Evolutionary conservation across 2,329 filamentous ascomycete species (phyloP).

Genomic region (Epichloe amarillans): DNA sequence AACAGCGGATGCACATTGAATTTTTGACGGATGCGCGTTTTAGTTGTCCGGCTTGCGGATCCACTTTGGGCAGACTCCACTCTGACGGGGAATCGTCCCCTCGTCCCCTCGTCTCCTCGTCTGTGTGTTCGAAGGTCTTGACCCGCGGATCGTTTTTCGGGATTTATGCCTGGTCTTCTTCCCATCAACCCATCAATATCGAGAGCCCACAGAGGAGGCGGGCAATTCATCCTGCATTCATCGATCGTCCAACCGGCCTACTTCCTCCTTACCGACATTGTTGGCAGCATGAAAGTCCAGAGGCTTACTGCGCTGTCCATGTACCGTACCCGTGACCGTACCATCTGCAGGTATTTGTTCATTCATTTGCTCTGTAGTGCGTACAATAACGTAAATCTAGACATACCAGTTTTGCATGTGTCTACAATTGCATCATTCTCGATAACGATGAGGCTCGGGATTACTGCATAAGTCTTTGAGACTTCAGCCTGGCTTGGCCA

Average conservation of each 20-base stretch:
- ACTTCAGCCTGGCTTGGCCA: background rate
- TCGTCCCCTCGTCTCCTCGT: too few species aligned
- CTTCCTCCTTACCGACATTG: background rate
- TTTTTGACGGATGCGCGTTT: too few species aligned
- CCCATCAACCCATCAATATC: background rate
- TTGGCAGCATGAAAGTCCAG: background rate
- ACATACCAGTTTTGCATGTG: background rate
- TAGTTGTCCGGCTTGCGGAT: background rate
- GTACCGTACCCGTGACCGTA: background rate
- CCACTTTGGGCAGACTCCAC: conserved; percentile 3
- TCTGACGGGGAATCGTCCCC: background rate
- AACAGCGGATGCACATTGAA: too few species aligned
- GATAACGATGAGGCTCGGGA: background rate
- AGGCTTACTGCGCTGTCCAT: background rate
- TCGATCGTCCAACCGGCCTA: conserved; percentile 1
- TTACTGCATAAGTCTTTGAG: background rate
- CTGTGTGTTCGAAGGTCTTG: too few species aligned
- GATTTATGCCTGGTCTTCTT: background rate
- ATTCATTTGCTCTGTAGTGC: too few species aligned
- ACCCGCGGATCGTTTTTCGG: too few species aligned
- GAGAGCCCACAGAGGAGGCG: background rate
- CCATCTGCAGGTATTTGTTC: background rate
- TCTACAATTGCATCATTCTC: too few species aligned
- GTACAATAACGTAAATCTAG: background rate
- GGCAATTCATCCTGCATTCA: conserved; percentile 1